Evolutionary conservation across 2,329 filamentous ascomycete genomes (phyloP), one percentile per base, ranked within the genome.

Genomic region (Penicillium capsulatum): DNA sequence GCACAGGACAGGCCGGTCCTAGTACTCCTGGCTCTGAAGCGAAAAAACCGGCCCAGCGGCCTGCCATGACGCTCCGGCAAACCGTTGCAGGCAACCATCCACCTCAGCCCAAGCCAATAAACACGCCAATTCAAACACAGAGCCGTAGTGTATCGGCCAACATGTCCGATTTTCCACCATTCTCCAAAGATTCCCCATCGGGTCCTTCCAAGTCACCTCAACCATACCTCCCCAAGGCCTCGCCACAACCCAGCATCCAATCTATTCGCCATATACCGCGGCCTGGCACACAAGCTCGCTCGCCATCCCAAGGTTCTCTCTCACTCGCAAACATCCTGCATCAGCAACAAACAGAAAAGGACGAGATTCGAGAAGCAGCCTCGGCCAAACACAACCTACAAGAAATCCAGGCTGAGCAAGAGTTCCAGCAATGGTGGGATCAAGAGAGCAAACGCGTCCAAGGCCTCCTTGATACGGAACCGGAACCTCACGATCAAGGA

Each of bases 381-480:
- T 68, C 63, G 10, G 86, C 89, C 2, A 96, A 94, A 67, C 79
- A 91, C 40, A 92, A 86, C 48, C 69, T 98, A 19, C 83, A 94
- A 58, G 92, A 97, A 48, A 98, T 98, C 43, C 92, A 98, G 62
- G 81, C 92, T 50, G 92, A 98, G 65, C 92, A 98, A 60, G 88
- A 88, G 36, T 98, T 98, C 61, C 87, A 96, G 60, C 83, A 94
- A 61, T 67, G 64, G 64, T 65, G 62, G 62, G 62, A 67, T 16
- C 57, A 66, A 40, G 62, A 65, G 36, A 65, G 63, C 37, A 61
- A 59, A 42, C 57, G 64, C 19, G 51, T 65, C 6, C 63, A 64
- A 46, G 57, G 60, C 2, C 44, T 65, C 13, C 40, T 57, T 4
- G 58, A 64, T 4, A 53, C 51, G 1, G 51, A 52, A 8, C 33